These are phyloP conservation scores for Arthrobotrys sphaeroides DNA, from an alignment of 2,329 filamentous ascomycete genomes.

Conservation along the genomic window DNA sequence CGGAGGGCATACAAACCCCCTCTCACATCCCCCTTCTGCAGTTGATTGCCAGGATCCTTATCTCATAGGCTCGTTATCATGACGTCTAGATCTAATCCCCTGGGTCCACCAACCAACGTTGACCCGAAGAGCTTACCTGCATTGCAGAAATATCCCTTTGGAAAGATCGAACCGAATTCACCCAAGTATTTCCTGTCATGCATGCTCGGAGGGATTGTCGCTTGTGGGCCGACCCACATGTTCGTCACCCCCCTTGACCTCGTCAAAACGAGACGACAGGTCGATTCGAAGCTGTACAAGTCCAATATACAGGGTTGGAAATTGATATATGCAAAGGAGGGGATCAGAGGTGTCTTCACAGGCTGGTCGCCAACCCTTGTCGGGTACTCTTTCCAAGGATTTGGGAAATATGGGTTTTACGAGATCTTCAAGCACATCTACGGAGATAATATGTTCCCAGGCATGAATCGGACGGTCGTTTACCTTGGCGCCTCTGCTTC, in stretches of 20 bases:
- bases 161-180: slow-evolving; percentile 80
- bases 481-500: slow-evolving; percentile 82
- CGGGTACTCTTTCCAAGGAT: slow-evolving; percentile 52
- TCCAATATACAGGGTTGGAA: slow-evolving; percentile 86
- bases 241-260: slow-evolving; percentile 67
- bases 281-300: slow-evolving; percentile 84
- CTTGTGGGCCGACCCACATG: slow-evolving; percentile 47
- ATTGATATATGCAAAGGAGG: slow-evolving; percentile 78
- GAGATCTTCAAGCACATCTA: slow-evolving; percentile 54
- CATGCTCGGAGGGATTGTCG: slow-evolving; percentile 73
- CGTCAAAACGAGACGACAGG: slow-evolving; percentile 89
- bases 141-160: slow-evolving; percentile 37
- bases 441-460: slow-evolving; percentile 39
- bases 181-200: slow-evolving; percentile 85
- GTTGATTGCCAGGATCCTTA: not conserved
- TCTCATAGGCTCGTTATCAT: slow-evolving; percentile 24
- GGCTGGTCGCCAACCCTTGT: slow-evolving; percentile 88
- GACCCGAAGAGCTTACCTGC: slow-evolving; percentile 21
- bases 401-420: slow-evolving; percentile 52
- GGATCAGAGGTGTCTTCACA: slow-evolving; percentile 83
- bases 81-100: slow-evolving; percentile 21
- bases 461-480: slow-evolving; percentile 74
- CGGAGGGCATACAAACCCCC: no score
- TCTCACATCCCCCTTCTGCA: no score
- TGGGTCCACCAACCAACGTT: slow-evolving; percentile 34